Conservation (phyloP, 2,329 filamentous ascomycete species). For the Ceratocystis diversiconidia region DNA sequence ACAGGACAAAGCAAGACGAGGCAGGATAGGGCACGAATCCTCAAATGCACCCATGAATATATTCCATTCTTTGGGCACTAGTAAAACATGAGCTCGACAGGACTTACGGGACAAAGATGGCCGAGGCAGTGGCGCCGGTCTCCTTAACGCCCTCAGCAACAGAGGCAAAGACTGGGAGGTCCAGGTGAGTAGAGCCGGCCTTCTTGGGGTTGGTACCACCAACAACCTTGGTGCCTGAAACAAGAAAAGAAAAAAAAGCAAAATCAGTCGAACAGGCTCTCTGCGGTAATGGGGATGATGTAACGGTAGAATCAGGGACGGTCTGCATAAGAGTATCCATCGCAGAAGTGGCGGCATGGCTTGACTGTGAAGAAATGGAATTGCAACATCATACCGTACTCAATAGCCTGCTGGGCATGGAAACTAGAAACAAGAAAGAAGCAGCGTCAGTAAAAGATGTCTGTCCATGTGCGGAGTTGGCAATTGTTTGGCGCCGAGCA, state of each 20-base stretch:
- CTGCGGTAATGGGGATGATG: not conserved
- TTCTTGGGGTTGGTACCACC: constrained; percentile 99
- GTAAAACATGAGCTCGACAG: constrained; percentile 3
- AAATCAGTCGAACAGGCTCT: constrained; percentile 11
- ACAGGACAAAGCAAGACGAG: not conserved
- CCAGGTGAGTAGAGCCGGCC: constrained; percentile 79
- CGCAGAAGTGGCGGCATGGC: constrained; percentile 4
- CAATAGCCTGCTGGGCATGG: constrained; percentile 94
- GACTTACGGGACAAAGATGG: constrained; percentile 85
- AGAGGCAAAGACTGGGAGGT: constrained; percentile 80
- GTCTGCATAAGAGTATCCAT: not conserved
- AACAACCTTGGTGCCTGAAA: constrained; percentile 84
- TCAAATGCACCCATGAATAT: not conserved
- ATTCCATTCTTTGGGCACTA: not conserved
- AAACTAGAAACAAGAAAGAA: constrained; percentile 46
- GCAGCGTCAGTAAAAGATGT: not conserved
- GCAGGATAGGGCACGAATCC: not conserved
- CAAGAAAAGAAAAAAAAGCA: not conserved
- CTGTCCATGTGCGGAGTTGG: not conserved
- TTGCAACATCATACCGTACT: constrained; percentile 58
- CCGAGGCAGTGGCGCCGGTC: constrained; percentile 80
- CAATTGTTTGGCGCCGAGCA: not conserved
- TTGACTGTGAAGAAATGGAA: constrained; percentile 1
- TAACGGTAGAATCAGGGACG: not conserved
- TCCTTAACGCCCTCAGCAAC: constrained; percentile 80